phyloP scores from a whole-genome alignment of 805 yeast genomes.

The Nakazawaea ishiwadae region DNA sequence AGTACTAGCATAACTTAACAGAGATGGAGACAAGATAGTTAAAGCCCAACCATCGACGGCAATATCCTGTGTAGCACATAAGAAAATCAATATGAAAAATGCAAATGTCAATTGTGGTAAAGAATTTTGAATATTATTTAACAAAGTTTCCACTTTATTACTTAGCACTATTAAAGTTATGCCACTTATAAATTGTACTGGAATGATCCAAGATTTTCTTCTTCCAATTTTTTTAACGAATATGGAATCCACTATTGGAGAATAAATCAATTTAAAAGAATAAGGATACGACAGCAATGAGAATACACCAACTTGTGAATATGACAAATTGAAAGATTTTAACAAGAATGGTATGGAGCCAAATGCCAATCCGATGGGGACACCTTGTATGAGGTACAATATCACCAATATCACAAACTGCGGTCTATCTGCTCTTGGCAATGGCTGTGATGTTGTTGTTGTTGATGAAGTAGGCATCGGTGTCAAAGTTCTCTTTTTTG shows the following conservation, averaged over 20 bases:
- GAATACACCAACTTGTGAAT: slow-evolving; percentile 87
- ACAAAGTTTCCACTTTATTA: slow-evolving; percentile 40
- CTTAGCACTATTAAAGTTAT: slow-evolving; percentile 66
- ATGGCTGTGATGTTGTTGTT: slow-evolving; percentile 1
- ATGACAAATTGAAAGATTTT: slow-evolving; percentile 70
- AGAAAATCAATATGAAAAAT: slow-evolving; percentile 73
- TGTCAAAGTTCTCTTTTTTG: not conserved
- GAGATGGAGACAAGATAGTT: slow-evolving; percentile 72
- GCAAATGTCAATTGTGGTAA: slow-evolving; percentile 56
- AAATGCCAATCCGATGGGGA: slow-evolving; percentile 93
- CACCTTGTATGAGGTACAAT: slow-evolving; percentile 86
- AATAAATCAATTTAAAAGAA: slow-evolving; percentile 88
- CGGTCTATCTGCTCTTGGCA: slow-evolving; percentile 51
- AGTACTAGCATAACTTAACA: slow-evolving; percentile 89
- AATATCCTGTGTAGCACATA: slow-evolving; percentile 97
- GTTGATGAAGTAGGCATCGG: not conserved
- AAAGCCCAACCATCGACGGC: slow-evolving; percentile 99
- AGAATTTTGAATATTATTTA: slow-evolving; percentile 45
- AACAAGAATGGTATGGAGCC: slow-evolving; percentile 90
- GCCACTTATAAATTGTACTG: slow-evolving; percentile 82
- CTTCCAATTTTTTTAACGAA: slow-evolving; percentile 69
- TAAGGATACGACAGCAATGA: slow-evolving; percentile 94
- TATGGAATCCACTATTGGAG: slow-evolving; percentile 91
- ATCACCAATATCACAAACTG: slow-evolving; percentile 71
- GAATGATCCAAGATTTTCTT: slow-evolving; percentile 90